Base-by-base conservation (phyloP, 176 grass and related monocot species). In the Musa itinerans region DNA sequence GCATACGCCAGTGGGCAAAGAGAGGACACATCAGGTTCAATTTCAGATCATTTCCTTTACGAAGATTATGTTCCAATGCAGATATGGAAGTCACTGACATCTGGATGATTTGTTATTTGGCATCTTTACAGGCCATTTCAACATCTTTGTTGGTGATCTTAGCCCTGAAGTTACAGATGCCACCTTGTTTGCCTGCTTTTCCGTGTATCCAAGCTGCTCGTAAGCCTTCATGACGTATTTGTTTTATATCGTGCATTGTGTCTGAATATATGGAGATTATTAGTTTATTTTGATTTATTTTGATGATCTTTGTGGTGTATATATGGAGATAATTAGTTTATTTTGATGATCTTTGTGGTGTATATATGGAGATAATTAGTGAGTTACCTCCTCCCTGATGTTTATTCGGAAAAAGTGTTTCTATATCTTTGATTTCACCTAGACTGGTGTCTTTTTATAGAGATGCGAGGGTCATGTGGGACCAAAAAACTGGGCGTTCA, bases 91-190 rank as follows among this genome's bases (percentile, higher is more conserved):
- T 10, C 11, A 9, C 8, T 14, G 50, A 51, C 2, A 24, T 72
- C 7, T 20, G 0, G 7, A 29, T 25, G 14, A 54, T n/a, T 10
- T 9, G 6, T 73, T 54, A 24, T 78, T 43, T 69, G 79, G 23
- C 79, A 65, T 27, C 26, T 1, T 77, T 52, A 17, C 86, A 98
- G 94, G 86, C 11, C 94, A 98, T 73, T 98, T 89, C 75, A 97
- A 93, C 66, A 89, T 98, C 74, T 98, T 98, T 86, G 90, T 98
- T 16, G 95, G 95, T 27, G 95, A 98, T 84, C 90, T 98, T 72
- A 91, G 95, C 82, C 90, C 90, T 24, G 95, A 98, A 77, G 84
- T 98, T 55, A 98, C 95, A 14, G 95, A 98, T 89, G 90, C 90
- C 50, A 81, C 90, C 63, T 81, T 98, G 29, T 98, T 93, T 87